Conservation (phyloP, 768 basidiomycete genomes). For the Boletus subcaerulescens region DNA sequence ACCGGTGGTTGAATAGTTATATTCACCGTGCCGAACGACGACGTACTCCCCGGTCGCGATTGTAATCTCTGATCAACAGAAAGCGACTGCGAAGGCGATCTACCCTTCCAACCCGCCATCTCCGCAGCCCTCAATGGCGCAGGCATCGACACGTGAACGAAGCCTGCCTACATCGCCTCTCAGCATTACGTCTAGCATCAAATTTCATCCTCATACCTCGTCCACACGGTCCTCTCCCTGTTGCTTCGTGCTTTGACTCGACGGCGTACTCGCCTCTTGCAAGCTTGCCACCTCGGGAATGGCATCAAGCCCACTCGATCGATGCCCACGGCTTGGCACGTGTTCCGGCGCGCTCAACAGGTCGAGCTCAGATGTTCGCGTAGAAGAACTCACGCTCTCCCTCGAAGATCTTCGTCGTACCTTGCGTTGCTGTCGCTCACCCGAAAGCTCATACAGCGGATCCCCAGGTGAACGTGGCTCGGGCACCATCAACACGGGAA, state of each 20-base stretch:
- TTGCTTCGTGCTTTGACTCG: slow-evolving; percentile 32
- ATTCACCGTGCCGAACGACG: slow-evolving; percentile 30
- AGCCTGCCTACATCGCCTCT: slow-evolving; percentile 23
- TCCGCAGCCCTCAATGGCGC: slow-evolving; percentile 25
- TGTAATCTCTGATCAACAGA: slow-evolving; percentile 20
- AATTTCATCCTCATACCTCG: slow-evolving; percentile 26
- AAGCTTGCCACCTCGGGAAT: slow-evolving; percentile 55
- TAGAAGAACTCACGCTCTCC: slow-evolving; percentile 50
- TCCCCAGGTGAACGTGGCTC: slow-evolving; percentile 30
- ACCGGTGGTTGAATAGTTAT: slow-evolving; percentile 35
- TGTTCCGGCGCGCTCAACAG: slow-evolving; percentile 46
- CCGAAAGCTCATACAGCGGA: slow-evolving; percentile 11
- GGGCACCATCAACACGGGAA: slow-evolving; percentile 33
- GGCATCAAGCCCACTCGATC: slow-evolving; percentile 44
- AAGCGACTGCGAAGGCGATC: slow-evolving; percentile 18
- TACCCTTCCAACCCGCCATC: slow-evolving; percentile 18
- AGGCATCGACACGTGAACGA: slow-evolving; percentile 36
- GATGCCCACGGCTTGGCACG: slow-evolving; percentile 26
- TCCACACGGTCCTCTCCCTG: slow-evolving; percentile 35
- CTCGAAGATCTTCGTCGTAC: slow-evolving; percentile 47
- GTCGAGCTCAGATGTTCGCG: slow-evolving; percentile 51
- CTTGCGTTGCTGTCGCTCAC: slow-evolving; percentile 34
- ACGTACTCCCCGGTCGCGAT: slow-evolving; percentile 30
- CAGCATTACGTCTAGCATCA: slow-evolving; percentile 12
- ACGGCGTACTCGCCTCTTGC: slow-evolving; percentile 26